Evolutionary conservation across 1,284 basidiomycete genomes (phyloP).

Genomic region (Melampsora americana): DNA sequence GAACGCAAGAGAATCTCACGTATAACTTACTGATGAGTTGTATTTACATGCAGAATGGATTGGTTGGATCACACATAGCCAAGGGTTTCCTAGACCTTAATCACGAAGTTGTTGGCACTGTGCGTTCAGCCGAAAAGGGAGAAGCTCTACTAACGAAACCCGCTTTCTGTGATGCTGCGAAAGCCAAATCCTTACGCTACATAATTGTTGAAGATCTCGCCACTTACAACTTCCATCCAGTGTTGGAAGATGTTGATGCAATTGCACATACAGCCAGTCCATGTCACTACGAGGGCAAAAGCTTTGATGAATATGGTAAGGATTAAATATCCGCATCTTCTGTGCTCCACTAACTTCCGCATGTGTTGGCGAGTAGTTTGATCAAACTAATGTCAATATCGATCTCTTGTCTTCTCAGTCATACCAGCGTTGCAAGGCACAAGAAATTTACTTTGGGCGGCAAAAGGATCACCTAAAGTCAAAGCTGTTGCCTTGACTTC

Average conservation of each 20-base stretch:
- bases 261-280: slow-evolving; percentile 64
- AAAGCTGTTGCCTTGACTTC: slow-evolving; percentile 65
- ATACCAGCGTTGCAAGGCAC: slow-evolving; percentile 66
- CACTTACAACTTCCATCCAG: slow-evolving; percentile 63
- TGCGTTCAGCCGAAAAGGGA: slow-evolving; percentile 7
- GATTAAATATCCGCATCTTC: no score
- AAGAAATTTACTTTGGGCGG: slow-evolving; percentile 61
- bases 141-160: background rate
- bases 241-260: slow-evolving; percentile 65
- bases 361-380: no score
- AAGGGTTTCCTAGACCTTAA: slow-evolving; percentile 18
- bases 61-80: slow-evolving; percentile 21
- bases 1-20: no score
- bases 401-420: slow-evolving; percentile 9
- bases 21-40: no score
- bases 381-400: no score
- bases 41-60: slow-evolving; percentile 10
- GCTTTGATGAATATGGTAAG: slow-evolving; percentile 55
- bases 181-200: slow-evolving; percentile 2
- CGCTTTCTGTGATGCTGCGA: background rate
- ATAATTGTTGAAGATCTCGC: slow-evolving; percentile 14
- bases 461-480: slow-evolving; percentile 56
- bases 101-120: slow-evolving; percentile 15
- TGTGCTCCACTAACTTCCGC: no score
- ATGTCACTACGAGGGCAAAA: slow-evolving; percentile 54